Conservation (phyloP, 2,329 filamentous ascomycete genomes). For the Metarhizium brunneum region DNA sequence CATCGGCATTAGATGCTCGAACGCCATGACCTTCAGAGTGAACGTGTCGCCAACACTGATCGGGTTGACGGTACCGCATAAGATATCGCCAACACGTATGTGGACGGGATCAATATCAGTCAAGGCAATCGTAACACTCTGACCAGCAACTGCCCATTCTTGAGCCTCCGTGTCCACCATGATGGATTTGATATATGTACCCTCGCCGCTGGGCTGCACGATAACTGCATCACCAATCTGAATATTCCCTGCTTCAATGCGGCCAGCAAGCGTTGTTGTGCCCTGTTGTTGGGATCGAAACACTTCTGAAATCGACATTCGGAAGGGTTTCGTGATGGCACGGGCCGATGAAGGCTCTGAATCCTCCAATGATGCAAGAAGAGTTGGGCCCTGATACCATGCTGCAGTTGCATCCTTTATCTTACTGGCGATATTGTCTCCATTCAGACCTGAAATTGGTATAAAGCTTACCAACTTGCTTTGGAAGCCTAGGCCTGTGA, state of each 20-base stretch:
- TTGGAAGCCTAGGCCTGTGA: slow-evolving; percentile 74
- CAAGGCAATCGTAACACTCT: slow-evolving; percentile 79
- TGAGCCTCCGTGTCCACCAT: slow-evolving; percentile 63
- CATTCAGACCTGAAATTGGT: slow-evolving; percentile 80
- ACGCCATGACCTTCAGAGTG: slow-evolving; percentile 76
- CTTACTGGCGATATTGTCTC: slow-evolving; percentile 69
- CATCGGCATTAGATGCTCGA: slow-evolving; percentile 84
- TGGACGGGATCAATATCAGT: slow-evolving; percentile 77
- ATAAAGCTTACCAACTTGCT: slow-evolving; percentile 76
- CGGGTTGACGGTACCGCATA: slow-evolving; percentile 62
- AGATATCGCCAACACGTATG: slow-evolving; percentile 73
- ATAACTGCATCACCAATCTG: slow-evolving; percentile 77
- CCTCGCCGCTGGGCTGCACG: slow-evolving; percentile 73
- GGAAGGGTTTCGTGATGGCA: slow-evolving; percentile 67
- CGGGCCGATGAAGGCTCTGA: slow-evolving; percentile 60
- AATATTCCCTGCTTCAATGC: slow-evolving; percentile 73
- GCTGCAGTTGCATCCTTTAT: slow-evolving; percentile 46
- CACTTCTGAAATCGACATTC: slow-evolving; percentile 80
- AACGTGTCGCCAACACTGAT: slow-evolving; percentile 66
- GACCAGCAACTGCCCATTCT: slow-evolving; percentile 89
- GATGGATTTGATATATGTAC: slow-evolving; percentile 71
- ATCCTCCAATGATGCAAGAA: slow-evolving; percentile 79
- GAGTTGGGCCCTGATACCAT: slow-evolving; percentile 75
- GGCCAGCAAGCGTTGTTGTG: slow-evolving; percentile 75
- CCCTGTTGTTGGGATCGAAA: slow-evolving; percentile 74